Base-by-base conservation (phyloP, 1,139 yeast genomes). In the Suhomyces choctaworum region DNA sequence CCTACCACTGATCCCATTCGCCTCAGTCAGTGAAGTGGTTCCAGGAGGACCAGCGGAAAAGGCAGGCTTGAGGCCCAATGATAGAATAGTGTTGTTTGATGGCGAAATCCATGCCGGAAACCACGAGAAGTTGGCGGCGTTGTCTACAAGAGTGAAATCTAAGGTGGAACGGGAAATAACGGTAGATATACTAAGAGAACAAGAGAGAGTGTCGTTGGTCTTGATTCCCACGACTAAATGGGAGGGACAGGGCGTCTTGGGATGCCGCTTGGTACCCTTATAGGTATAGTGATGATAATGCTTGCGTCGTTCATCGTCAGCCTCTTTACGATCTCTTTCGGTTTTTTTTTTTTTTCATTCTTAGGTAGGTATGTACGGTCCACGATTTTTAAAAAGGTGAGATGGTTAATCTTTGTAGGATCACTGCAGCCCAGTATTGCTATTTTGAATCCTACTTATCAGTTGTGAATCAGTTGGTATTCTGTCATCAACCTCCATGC, bases 401-500 rank as follows among this genome's bases (percentile, higher is more conserved):
- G n/a, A n/a, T n/a, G n/a, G n/a, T n/a, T n/a, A n/a, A n/a, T n/a
- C n/a, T n/a, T n/a, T n/a, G n/a, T n/a, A n/a, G n/a, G n/a, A n/a
- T n/a, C n/a, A n/a, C n/a, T n/a, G n/a, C n/a, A n/a, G n/a, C n/a
- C n/a, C n/a, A n/a, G n/a, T n/a, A n/a, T n/a, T n/a, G n/a, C n/a
- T n/a, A n/a, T n/a, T n/a, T n/a, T n/a, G n/a, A n/a, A n/a, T n/a
- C n/a, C n/a, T n/a, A n/a, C n/a, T n/a, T n/a, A n/a, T n/a, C n/a
- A n/a, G n/a, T n/a, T n/a, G n/a, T n/a, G n/a, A n/a, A n/a, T n/a
- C n/a, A n/a, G n/a, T n/a, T n/a, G n/a, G n/a, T n/a, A n/a, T n/a
- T 7, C 26, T 14, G 14, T 2, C n/a, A 19, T 60, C 63, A 90
- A 33, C 98, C 98, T 10, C 98, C 98, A 52, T 92, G 98, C 42